Percentiles rank a stretch among this genome's conserved stretches.
phyloP scores from a whole-genome alignment of 495 filamentous ascomycete genomes.

The Melanomma pulvis-pyrius region DNA sequence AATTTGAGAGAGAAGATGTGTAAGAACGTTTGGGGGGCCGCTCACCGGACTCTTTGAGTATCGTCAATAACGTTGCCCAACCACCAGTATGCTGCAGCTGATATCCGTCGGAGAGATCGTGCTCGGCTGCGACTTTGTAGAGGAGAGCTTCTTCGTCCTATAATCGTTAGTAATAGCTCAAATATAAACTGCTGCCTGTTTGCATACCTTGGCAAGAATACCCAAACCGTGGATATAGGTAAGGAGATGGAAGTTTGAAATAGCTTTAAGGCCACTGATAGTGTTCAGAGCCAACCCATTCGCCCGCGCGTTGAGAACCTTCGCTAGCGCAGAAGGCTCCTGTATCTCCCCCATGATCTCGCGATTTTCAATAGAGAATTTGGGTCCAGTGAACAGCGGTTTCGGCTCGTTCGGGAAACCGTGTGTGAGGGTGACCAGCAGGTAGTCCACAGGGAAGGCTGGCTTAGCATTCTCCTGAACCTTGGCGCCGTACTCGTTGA shows the following conservation, averaged over 20 bases:
- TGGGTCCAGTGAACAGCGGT: slow-evolving; percentile 68
- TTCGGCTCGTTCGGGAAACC: slow-evolving; percentile 83
- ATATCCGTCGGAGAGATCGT: slow-evolving; percentile 75
- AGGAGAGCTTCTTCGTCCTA: slow-evolving; percentile 91
- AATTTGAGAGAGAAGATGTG: not conserved
- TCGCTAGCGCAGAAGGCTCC: slow-evolving; percentile 65
- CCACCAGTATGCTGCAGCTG: slow-evolving; percentile 81
- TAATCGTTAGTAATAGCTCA: slow-evolving; percentile 28
- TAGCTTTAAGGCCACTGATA: slow-evolving; percentile 63
- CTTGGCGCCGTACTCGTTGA: slow-evolving; percentile 95
- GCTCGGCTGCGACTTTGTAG: slow-evolving; percentile 75
- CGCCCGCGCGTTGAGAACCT: slow-evolving; percentile 58
- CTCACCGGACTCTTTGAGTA: slow-evolving; percentile 96
- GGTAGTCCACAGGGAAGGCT: slow-evolving; percentile 92
- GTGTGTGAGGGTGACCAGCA: slow-evolving; percentile 93
- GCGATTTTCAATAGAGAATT: slow-evolving; percentile 88
- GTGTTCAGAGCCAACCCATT: slow-evolving; percentile 54
- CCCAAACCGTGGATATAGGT: slow-evolving; percentile 80
- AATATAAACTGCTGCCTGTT: not conserved
- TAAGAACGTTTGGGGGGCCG: slow-evolving; percentile 77
- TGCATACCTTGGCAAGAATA: slow-evolving; percentile 76
- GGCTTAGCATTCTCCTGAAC: slow-evolving; percentile 98
- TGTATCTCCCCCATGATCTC: slow-evolving; percentile 82
- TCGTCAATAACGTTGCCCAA: slow-evolving; percentile 91
- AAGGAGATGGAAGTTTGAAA: slow-evolving; percentile 93